Conservation (phyloP, 176 grass and related monocot genomes). For the Otatea glauca region DNA sequence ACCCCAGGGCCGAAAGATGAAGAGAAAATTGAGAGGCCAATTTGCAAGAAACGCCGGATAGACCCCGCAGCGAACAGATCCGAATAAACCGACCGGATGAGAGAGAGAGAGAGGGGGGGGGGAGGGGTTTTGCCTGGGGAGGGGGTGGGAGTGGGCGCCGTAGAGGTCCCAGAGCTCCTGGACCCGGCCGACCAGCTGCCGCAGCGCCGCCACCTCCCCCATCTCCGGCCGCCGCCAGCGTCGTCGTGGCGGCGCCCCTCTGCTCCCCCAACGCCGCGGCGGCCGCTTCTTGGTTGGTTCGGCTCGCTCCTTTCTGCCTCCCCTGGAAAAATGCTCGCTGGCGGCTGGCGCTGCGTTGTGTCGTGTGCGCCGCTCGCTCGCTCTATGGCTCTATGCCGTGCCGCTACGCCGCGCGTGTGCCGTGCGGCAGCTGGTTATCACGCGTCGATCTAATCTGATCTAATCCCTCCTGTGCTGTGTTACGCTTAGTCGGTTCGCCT, state of each 20-base stretch:
- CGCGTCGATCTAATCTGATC: neutral
- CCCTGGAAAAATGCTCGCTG: neutral
- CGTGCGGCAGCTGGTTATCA: neutral
- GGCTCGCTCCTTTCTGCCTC: neutral
- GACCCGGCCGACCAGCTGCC: conserved; percentile 87
- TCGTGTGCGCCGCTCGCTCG: neutral
- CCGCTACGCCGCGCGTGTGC: neutral
- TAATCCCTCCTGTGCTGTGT: neutral
- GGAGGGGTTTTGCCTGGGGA: conserved; percentile 50
- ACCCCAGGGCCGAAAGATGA: neutral
- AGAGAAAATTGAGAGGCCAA: neutral
- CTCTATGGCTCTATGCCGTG: no score
- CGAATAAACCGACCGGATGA: neutral
- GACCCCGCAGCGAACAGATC: conserved; percentile 36
- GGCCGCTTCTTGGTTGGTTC: neutral
- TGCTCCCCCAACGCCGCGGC: neutral
- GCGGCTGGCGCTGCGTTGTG: neutral
- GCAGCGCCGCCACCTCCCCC: conserved; percentile 78
- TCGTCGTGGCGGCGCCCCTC: neutral
- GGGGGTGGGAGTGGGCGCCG: conserved; percentile 63
- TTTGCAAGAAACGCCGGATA: neutral
- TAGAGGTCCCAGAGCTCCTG: conserved; percentile 96
- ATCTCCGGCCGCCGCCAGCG: conserved; percentile 53
- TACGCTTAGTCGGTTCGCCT: neutral
- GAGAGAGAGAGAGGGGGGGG: neutral